Conservation (phyloP, 2,329 filamentous ascomycete species). For the Lasiodiplodia gonubiensis region DNA sequence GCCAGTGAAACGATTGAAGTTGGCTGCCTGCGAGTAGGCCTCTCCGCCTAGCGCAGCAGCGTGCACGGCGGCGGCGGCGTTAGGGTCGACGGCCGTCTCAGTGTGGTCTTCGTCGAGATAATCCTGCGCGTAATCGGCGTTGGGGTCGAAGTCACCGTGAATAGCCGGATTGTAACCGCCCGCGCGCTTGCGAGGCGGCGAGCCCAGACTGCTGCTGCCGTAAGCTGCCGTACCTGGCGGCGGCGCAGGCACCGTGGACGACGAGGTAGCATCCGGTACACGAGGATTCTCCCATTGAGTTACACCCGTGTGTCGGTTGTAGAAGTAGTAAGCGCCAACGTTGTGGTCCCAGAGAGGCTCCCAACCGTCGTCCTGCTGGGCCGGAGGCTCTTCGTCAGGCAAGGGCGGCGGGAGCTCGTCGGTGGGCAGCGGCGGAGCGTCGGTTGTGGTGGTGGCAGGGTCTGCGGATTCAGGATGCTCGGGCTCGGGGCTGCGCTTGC, state of each 20-base stretch:
- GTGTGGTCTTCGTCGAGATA: conserved; percentile 46
- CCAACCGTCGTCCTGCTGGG: conserved; percentile 72
- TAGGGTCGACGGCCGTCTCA: conserved; percentile 29
- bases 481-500: conserved; percentile 24
- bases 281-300: conserved; percentile 90
- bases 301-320: conserved; percentile 76
- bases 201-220: conserved; percentile 36
- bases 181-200: conserved; percentile 45
- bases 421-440: conserved; percentile 22
- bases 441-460: neutral
- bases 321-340: conserved; percentile 78
- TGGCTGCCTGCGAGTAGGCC: conserved; percentile 70
- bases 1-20: conserved; percentile 93
- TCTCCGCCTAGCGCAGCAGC: conserved; percentile 34
- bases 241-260: conserved; percentile 27
- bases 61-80: conserved; percentile 34
- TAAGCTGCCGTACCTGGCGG: conserved; percentile 40
- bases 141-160: conserved; percentile 95
- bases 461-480: conserved; percentile 1
- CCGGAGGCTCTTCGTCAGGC: conserved; percentile 38
- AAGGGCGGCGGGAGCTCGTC: conserved; percentile 26
- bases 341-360: conserved; percentile 75
- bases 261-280: conserved; percentile 56
- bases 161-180: conserved; percentile 95
- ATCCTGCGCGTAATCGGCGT: conserved; percentile 80